Conservation (phyloP, 2,329 filamentous ascomycete species). For the Botrytis pseudocinerea region DNA sequence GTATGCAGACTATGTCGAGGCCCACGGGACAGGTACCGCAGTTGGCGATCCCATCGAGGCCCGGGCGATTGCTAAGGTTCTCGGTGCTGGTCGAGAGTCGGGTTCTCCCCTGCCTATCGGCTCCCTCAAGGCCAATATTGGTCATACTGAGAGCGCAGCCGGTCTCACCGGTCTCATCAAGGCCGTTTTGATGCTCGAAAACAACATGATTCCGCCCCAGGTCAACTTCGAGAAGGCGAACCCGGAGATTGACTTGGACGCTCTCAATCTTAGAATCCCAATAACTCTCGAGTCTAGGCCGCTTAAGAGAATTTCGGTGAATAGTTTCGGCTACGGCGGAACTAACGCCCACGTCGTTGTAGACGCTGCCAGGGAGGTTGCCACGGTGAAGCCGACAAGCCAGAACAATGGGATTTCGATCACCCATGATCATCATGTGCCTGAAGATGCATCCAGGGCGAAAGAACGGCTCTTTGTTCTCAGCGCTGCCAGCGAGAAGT, state of each 20-base stretch:
- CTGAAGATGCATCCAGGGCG: too few species aligned
- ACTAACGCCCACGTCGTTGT: constrained; percentile 40
- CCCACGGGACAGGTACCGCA: constrained; percentile 25
- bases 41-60: constrained; percentile 28
- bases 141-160: constrained; percentile 34
- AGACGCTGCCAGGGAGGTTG: background rate
- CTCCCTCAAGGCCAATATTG: constrained; percentile 35
- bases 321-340: constrained; percentile 36
- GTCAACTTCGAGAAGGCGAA: constrained; percentile 44
- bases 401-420: too few species aligned
- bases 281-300: background rate
- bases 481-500: background rate
- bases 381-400: background rate
- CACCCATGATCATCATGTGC: too few species aligned
- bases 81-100: background rate
- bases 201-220: constrained; percentile 43
- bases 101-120: background rate
- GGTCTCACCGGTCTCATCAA: constrained; percentile 43
- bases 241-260: constrained; percentile 26
- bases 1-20: background rate
- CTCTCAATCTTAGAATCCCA: background rate
- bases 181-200: constrained; percentile 44
- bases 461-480: background rate
- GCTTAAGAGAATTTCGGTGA: constrained; percentile 49
- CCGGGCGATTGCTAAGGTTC: constrained; percentile 10